phyloP scores from a whole-genome alignment of 2,329 filamentous ascomycete species.

The Aureobasidium zeae region DNA sequence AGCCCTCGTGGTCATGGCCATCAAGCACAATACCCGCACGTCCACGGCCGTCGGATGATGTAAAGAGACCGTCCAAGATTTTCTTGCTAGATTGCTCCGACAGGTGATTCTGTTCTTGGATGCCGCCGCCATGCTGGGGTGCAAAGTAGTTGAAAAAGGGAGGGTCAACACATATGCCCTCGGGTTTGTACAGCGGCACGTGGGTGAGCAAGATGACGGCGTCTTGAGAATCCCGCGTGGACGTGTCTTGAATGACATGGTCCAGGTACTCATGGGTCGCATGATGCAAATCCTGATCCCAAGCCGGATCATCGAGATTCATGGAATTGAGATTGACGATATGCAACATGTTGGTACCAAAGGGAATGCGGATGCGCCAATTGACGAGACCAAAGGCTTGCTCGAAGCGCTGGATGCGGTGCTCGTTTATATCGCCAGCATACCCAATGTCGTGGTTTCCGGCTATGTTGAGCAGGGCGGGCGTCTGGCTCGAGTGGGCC shows the following conservation, averaged over 20 bases:
- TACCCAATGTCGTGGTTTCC: conserved; percentile 98
- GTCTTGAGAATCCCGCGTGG: conserved; percentile 30
- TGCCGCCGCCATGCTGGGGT: conserved; percentile 53
- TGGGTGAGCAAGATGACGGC: conserved; percentile 86
- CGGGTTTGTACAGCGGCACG: conserved; percentile 76
- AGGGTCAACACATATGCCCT: conserved; percentile 71
- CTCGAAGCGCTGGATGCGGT: conserved; percentile 73
- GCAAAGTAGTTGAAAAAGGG: conserved; percentile 75
- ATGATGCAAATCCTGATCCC: conserved; percentile 57
- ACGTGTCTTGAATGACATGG: background rate
- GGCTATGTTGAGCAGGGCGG: conserved; percentile 68
- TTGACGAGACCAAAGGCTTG: conserved; percentile 76
- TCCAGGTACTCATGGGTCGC: conserved; percentile 52
- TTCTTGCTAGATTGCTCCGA: conserved; percentile 57
- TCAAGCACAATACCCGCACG: conserved; percentile 68
- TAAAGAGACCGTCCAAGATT: conserved; percentile 77
- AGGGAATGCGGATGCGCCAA: conserved; percentile 42
- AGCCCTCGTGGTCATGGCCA: conserved; percentile 92
- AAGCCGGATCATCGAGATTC: conserved; percentile 80
- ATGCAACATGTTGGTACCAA: conserved; percentile 56
- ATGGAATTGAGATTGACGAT: conserved; percentile 84
- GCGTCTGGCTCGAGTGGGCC: background rate
- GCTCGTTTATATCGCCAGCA: conserved; percentile 75
- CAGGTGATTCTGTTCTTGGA: conserved; percentile 88
- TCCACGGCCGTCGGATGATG: conserved; percentile 54